These are phyloP conservation scores for Xylaria sp. DNA, from an alignment of 2,329 filamentous ascomycete species.

Conservation along the genomic window DNA sequence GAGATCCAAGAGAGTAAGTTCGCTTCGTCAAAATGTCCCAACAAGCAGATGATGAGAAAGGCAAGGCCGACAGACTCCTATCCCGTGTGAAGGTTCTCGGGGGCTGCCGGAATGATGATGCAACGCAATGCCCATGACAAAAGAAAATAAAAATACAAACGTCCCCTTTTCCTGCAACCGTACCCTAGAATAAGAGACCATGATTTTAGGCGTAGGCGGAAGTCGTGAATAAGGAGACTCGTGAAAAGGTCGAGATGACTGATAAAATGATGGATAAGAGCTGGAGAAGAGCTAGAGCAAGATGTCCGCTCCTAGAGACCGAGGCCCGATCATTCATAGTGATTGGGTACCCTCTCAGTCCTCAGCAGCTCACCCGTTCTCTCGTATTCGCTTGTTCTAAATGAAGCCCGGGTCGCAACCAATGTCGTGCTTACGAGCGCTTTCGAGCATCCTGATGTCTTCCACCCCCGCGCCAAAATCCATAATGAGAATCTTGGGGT, in stretches of 20 bases:
- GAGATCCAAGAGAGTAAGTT: background rate
- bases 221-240: too few species aligned
- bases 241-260: too few species aligned
- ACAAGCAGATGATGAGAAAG: background rate
- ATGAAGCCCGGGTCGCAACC: conserved; percentile 40
- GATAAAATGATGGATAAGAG: too few species aligned
- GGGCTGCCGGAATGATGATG: too few species aligned
- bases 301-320: background rate
- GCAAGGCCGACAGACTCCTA: too few species aligned
- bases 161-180: too few species aligned
- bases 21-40: background rate
- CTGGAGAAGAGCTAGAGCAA: too few species aligned
- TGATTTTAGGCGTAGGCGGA: too few species aligned
- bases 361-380: background rate
- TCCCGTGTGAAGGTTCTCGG: too few species aligned
- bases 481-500: conserved; percentile 88
- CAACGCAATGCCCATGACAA: too few species aligned
- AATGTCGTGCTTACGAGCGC: conserved; percentile 37
- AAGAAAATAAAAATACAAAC: too few species aligned
- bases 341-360: conserved; percentile 14
- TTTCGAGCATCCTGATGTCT: conserved; percentile 63
- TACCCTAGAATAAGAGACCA: too few species aligned
- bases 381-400: conserved; percentile 17
- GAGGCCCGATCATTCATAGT: conserved; percentile 1
- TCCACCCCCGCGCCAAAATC: conserved; percentile 76